Percentiles rank a stretch among this genome's conserved stretches.
These are phyloP conservation scores for Rhizomucor pusillus DNA, from an alignment of 371 early-diverging fungal genomes.

Conservation along the genomic window DNA sequence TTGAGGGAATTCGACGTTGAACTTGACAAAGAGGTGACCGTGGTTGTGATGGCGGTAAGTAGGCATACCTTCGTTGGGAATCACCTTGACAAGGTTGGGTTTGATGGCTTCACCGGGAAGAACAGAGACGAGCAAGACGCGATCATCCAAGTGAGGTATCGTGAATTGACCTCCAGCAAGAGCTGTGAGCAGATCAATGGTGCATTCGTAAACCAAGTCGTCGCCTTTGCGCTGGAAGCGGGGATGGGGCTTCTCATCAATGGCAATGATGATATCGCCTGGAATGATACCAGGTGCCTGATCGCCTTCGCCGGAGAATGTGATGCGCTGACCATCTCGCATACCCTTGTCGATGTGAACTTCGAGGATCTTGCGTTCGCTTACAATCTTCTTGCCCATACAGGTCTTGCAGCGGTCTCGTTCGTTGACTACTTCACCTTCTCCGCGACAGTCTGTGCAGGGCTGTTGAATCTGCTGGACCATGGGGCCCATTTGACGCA, in stretches of 20 bases:
- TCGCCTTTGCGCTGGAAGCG: constrained; percentile 88
- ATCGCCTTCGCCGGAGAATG: constrained; percentile 91
- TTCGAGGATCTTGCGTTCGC: constrained; percentile 82
- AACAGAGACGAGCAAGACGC: constrained; percentile 79
- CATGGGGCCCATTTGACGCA: constrained; percentile 97
- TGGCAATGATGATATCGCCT: constrained; percentile 88
- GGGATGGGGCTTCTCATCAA: constrained; percentile 88
- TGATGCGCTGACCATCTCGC: constrained; percentile 94
- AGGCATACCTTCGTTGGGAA: constrained; percentile 93
- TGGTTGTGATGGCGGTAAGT: constrained; percentile 86
- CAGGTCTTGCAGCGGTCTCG: constrained; percentile 89
- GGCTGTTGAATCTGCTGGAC: constrained; percentile 96
- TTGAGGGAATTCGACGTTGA: constrained; percentile 88
- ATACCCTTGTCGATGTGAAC: constrained; percentile 92
- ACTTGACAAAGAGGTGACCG: constrained; percentile 88
- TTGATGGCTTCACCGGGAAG: constrained; percentile 91
- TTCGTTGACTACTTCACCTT: constrained; percentile 83
- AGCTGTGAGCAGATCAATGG: constrained; percentile 91
- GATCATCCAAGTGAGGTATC: constrained; percentile 89
- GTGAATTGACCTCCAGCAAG: constrained; percentile 89
- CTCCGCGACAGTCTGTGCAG: constrained; percentile 86
- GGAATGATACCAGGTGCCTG: constrained; percentile 70
- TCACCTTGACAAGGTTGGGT: constrained; percentile 62
- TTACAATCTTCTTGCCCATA: constrained; percentile 77
- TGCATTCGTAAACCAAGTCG: constrained; percentile 76